Base-by-base conservation (phyloP, 2,329 filamentous ascomycete genomes). In the Trichophyton rubrum region DNA sequence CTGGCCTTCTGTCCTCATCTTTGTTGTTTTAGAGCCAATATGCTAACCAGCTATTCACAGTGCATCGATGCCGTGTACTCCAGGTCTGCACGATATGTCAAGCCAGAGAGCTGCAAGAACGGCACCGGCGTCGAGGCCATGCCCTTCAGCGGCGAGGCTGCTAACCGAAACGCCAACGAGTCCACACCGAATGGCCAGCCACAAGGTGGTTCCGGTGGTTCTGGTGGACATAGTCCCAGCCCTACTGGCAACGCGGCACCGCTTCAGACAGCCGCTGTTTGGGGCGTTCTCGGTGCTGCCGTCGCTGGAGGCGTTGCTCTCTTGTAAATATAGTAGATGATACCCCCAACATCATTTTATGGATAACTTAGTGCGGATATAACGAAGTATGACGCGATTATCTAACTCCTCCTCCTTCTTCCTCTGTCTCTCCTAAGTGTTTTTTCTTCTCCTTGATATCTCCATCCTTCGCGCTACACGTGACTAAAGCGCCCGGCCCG, bases 31-130 rank as follows among this genome's bases (percentile, higher is more conserved):
- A 2, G 27, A 9, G 40, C 38, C 7, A 20, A 3, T 30, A 17
- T 55, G 43, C 15, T 59, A 38, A 59, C 17, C 9, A 45, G 33
- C 11, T 13, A 13, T 41, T 41, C 41, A 59, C 62, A 86, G 84
- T 91, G 88, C 72, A 85, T 87, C 68, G 87, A 91, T 67, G 82
- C 90, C 65, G 85, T 82, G 27, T 85, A 91, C 74, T 80, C 78
- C 35, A 74, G 75, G 58, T 74, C 75, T 9, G 77, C 81, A 3
- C 75, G 78, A 17, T 75, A 80, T 15, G 69, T 74, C 27, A 74
- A 70, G 24, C 67, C 70, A 22, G 73, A 74, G 45, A 72, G 79
- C 61, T 89, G 86, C 78, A 75, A 73, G 64, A 87, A 83, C 65
- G 79, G 77, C 64, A 82, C 78, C 8, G 81, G 79, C 38, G 75